phyloP scores from a whole-genome alignment of 192 early-diverging fungal genomes.

The Coemansia sp. region DNA sequence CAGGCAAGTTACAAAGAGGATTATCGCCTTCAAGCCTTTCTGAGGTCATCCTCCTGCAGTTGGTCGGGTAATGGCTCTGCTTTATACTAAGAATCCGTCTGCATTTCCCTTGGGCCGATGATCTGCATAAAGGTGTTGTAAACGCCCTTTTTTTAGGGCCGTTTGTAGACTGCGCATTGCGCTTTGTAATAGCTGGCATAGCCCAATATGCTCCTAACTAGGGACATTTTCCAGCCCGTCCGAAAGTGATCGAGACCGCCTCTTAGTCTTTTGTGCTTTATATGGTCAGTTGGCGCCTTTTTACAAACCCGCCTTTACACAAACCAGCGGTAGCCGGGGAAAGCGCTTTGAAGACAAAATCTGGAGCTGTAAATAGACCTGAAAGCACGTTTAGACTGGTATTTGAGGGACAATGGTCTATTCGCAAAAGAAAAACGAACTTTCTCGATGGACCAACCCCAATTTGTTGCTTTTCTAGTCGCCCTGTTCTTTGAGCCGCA shows the following conservation, averaged over 20 bases:
- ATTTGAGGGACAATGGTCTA: not conserved
- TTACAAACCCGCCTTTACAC: not conserved
- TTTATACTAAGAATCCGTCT: not conserved
- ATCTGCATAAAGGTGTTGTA: not conserved
- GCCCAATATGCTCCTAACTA: too few relatives aligned
- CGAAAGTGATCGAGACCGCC: too few relatives aligned
- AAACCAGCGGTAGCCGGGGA: not conserved
- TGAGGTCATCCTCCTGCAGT: not conserved
- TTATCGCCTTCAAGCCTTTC: not conserved
- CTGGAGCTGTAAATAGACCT: not conserved
- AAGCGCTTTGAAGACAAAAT: not conserved
- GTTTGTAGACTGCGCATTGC: not conserved
- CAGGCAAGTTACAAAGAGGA: not conserved
- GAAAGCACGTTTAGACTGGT: not conserved
- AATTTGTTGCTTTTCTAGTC: not conserved
- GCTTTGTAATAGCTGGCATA: too few relatives aligned
- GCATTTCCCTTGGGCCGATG: not conserved
- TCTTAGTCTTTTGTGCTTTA: too few relatives aligned
- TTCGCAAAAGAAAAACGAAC: not conserved
- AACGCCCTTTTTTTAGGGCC: not conserved
- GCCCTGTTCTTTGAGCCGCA: not conserved
- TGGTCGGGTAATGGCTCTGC: not conserved
- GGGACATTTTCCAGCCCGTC: too few relatives aligned
- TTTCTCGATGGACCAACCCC: not conserved
- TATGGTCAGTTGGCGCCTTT: not conserved